Percentiles rank a stretch among this genome's conserved stretches.
Evolutionary conservation across 192 early-diverging fungal genomes (phyloP).

Genomic region (Haplosporangium gracile): DNA sequence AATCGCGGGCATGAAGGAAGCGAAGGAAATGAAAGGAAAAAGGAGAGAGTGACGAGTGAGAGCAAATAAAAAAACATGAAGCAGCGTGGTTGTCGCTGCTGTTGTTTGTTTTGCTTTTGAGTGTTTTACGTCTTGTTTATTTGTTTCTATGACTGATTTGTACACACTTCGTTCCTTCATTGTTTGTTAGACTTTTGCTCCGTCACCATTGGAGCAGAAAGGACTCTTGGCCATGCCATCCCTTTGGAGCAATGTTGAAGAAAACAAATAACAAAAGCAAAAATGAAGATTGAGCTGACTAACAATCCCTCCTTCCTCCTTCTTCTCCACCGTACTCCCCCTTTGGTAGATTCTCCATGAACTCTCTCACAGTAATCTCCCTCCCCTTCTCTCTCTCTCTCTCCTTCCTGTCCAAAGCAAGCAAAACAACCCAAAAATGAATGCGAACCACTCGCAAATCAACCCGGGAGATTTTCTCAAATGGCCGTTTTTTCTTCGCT

Average conservation of each 20-base stretch:
- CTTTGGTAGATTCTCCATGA: background rate
- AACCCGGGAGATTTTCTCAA: background rate
- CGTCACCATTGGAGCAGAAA: too few species aligned
- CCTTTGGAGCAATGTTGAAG: background rate
- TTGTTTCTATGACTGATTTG: constrained; percentile 1
- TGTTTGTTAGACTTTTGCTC: too few species aligned
- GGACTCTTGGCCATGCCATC: too few species aligned
- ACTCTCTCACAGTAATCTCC: background rate
- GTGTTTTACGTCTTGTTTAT: background rate
- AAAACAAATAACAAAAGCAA: too few species aligned
- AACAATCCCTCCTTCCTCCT: background rate
- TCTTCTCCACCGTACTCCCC: too few species aligned
- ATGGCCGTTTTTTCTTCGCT: background rate
- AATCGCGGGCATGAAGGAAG: background rate
- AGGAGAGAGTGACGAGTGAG: background rate
- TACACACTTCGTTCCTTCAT: background rate
- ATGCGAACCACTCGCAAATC: background rate
- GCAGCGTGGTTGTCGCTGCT: background rate
- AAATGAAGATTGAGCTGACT: background rate
- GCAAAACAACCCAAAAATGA: background rate
- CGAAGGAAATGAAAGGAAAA: too few species aligned
- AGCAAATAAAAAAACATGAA: background rate
- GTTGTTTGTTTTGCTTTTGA: background rate
- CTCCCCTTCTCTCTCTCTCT: background rate
- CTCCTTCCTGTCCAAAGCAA: too few species aligned